Evolutionary conservation across 2,329 filamentous ascomycete species (phyloP).

Genomic region (Claviceps sorghi): DNA sequence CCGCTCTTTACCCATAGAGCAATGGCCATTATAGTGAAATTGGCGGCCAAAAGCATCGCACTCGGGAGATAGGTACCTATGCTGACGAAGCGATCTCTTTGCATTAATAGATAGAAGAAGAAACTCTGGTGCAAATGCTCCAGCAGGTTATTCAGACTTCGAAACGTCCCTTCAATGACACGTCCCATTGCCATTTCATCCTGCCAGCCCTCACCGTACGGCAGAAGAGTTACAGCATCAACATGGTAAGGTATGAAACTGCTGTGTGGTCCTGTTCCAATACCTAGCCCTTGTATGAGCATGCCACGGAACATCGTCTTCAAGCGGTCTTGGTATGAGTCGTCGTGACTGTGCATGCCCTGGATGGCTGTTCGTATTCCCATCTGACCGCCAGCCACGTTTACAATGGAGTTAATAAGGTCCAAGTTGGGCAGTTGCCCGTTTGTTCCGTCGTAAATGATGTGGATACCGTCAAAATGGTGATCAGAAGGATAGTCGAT

Average conservation of each 20-base stretch:
- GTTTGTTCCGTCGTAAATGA: slow-evolving; percentile 91
- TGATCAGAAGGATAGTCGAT: slow-evolving; percentile 80
- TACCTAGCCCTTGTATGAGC: slow-evolving; percentile 78
- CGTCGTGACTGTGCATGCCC: slow-evolving; percentile 70
- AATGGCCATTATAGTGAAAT: slow-evolving; percentile 92
- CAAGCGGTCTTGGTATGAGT: slow-evolving; percentile 68
- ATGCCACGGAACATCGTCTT: slow-evolving; percentile 85
- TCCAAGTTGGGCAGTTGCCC: slow-evolving; percentile 92
- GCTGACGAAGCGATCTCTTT: slow-evolving; percentile 84
- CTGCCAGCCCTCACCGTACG: slow-evolving; percentile 84
- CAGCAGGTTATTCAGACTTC: slow-evolving; percentile 88
- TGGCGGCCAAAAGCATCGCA: slow-evolving; percentile 91
- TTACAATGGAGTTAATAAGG: slow-evolving; percentile 83
- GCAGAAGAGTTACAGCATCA: slow-evolving; percentile 85
- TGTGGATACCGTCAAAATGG: slow-evolving; percentile 74
- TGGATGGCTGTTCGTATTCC: slow-evolving; percentile 73
- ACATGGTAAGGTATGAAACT: slow-evolving; percentile 97
- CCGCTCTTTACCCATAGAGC: slow-evolving; percentile 88
- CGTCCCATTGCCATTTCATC: slow-evolving; percentile 94
- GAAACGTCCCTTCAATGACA: slow-evolving; percentile 76
- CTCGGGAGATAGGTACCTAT: slow-evolving; percentile 95
- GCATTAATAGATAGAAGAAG: slow-evolving; percentile 95
- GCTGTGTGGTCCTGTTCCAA: slow-evolving; percentile 81
- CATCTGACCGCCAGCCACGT: slow-evolving; percentile 83
- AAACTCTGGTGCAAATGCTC: slow-evolving; percentile 98